Base-by-base conservation (phyloP, 805 yeast species). In the Lachancea dasiensis region DNA sequence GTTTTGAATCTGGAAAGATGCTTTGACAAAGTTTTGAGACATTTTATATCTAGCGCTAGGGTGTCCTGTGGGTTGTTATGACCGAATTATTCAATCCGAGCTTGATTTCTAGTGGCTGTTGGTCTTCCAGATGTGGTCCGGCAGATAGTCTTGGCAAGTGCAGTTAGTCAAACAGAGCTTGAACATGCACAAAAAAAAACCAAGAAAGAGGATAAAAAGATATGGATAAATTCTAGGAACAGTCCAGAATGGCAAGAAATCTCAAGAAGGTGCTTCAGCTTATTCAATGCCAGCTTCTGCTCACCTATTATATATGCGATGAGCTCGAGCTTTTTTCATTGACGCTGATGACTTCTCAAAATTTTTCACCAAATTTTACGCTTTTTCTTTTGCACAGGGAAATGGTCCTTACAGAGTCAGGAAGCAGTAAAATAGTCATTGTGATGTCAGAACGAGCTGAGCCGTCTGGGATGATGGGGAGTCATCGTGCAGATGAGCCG, bases 1-100 rank as follows among this genome's bases (percentile, higher is more conserved):
- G 58, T 87, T 85, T 60, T 89, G 78, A 52, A 90, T 80, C 18
- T 95, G 81, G 52, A 90, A 73, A 11, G 95, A 87, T 40, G 97
- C 97, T 61, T 94, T 77, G 54, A 38, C 27, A 34, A 26, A 25
- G 22, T 80, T 84, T 45, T 53, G 54, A 43, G 49, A 36, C 41
- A 59, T 37, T 34, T 49, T 41, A 39, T 47, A 46, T 53, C 48
- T 51, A 17, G 16, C 41, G 30, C 17, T 27, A 16, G 18, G 23
- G 27, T 15, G 32, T 34, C 15, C 14, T 15, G 14, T 14, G 13
- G 10, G 21, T n/a, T 13, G 14, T 27, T 27, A 10, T 27, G 13
- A 13, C 11, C 8, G 21, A n/a, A n/a, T n/a, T n/a, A n/a, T n/a
- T n/a, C n/a, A n/a, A n/a, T n/a, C n/a, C n/a, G 15, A 23, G 21